Conservation (phyloP, 306 rosid species). For the Inga leiocalycina region DNA sequence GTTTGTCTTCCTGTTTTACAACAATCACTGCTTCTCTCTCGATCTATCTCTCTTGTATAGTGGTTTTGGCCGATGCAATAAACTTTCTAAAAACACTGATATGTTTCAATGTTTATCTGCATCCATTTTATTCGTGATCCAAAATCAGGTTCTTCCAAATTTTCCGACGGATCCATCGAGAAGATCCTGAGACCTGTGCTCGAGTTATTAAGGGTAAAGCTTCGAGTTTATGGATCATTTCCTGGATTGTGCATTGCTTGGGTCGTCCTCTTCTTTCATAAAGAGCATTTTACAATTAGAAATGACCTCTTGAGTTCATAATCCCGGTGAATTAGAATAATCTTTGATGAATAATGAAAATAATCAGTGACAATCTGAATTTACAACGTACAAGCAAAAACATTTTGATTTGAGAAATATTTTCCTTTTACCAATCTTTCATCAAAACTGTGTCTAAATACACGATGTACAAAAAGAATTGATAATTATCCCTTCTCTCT, state of each 20-base stretch:
- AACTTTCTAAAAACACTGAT: not conserved
- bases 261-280: not conserved
- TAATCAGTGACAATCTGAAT: not conserved
- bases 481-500: constrained; percentile 25
- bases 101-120: not conserved
- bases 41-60: not conserved
- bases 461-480: constrained; percentile 4
- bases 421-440: constrained; percentile 12
- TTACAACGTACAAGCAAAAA: not conserved
- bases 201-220: not conserved
- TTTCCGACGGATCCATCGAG: no score
- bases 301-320: not conserved
- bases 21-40: not conserved
- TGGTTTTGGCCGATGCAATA: not conserved
- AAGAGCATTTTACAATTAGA: not conserved
- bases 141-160: not conserved
- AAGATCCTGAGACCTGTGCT: not conserved
- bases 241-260: not conserved
- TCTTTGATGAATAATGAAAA: not conserved
- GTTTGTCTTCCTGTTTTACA: not conserved
- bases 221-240: not conserved
- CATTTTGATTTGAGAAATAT: not conserved
- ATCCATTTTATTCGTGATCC: not conserved
- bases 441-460: constrained; percentile 28
- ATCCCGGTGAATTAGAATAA: not conserved